Percentiles rank a stretch among this genome's conserved stretches.
Conservation (phyloP, 1,284 basidiomycete genomes). For the Ceratobasidium theobromae region DNA sequence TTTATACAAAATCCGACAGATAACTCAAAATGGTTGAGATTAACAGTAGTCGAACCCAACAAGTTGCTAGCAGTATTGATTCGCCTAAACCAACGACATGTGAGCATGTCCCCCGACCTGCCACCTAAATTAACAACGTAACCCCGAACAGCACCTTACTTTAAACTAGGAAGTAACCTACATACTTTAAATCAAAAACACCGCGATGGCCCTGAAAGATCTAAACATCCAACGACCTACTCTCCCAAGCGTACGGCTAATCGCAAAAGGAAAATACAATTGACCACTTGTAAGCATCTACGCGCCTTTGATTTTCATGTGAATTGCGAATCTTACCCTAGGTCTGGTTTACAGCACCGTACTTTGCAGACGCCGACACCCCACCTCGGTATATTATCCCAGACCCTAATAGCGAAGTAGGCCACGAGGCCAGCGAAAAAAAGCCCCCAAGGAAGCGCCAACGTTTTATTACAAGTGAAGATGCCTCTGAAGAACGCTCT, state of each 20-base stretch:
- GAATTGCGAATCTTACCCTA: neutral
- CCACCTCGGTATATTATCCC: neutral
- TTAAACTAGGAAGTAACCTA: neutral
- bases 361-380: neutral
- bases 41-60: neutral
- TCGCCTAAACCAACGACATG: neutral
- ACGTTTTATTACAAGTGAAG: neutral
- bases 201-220: too few relatives aligned
- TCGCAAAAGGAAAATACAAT: neutral
- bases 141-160: conserved; percentile 5
- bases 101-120: neutral
- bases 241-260: neutral
- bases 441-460: neutral
- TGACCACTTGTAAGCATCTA: conserved; percentile 4
- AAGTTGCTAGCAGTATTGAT: neutral
- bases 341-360: conserved; percentile 1
- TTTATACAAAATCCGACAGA: too few relatives aligned
- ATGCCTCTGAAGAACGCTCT: neutral
- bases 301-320: neutral
- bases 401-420: neutral
- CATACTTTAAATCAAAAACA: too few relatives aligned
- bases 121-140: neutral
- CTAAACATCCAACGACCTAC: neutral
- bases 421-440: neutral
- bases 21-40: too few relatives aligned